Conservation (phyloP, 164 flowering plant genomes). For the Kalanchoe fedtschenkoi region DNA sequence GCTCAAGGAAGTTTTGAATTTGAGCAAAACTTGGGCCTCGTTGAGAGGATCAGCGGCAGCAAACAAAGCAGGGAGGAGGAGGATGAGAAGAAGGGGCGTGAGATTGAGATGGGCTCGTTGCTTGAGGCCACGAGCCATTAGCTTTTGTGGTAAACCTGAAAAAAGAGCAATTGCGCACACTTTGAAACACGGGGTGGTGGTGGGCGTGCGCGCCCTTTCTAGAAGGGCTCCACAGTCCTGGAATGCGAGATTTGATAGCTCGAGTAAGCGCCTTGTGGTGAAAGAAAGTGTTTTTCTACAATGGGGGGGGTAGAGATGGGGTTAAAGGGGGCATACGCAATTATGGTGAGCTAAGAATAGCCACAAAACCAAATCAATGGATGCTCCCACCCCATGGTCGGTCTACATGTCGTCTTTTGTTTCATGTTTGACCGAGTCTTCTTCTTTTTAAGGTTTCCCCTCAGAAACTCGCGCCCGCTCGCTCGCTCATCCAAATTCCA, state of each 20-base stretch:
- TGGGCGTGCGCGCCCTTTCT: neutral
- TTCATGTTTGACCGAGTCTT: neutral
- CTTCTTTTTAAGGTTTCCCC: too few relatives aligned
- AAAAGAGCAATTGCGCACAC: neutral
- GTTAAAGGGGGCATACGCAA: neutral
- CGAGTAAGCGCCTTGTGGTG: neutral
- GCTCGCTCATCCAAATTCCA: neutral
- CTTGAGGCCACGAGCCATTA: neutral
- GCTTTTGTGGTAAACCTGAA: neutral
- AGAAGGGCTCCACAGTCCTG: conserved; percentile 1
- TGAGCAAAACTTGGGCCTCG: conserved; percentile 31
- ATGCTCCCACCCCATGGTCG: neutral
- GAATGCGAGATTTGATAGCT: neutral
- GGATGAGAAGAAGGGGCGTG: neutral
- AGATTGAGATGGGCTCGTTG: neutral
- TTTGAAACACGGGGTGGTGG: neutral
- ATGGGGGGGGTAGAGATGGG: neutral
- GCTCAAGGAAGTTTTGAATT: conserved; percentile 29
- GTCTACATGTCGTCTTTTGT: neutral
- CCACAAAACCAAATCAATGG: neutral
- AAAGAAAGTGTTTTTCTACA: neutral
- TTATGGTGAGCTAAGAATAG: neutral
- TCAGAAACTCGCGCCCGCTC: neutral
- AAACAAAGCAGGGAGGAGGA: neutral
- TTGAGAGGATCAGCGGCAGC: conserved; percentile 6